Conservation (phyloP, 1,284 basidiomycete species). For the Irpex sp. region DNA sequence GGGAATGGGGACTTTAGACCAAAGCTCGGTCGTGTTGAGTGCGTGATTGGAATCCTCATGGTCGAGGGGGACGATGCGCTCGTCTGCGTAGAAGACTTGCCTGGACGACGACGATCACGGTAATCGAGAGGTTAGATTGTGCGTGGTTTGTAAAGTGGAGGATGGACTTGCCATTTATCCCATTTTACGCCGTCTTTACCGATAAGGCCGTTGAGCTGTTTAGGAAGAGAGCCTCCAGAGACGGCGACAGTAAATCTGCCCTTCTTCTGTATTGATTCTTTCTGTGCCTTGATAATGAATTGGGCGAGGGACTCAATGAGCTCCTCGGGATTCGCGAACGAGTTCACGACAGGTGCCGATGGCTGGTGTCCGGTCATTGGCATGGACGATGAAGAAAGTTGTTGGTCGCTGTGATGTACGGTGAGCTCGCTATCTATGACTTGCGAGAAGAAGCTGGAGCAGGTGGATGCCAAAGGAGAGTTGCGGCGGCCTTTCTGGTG, state of each 20-base stretch:
- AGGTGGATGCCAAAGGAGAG: not conserved
- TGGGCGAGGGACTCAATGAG: slow-evolving; percentile 67
- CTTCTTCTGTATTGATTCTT: slow-evolving; percentile 83
- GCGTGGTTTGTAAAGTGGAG: not conserved
- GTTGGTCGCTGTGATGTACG: not conserved
- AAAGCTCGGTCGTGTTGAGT: slow-evolving; percentile 74
- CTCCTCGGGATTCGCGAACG: slow-evolving; percentile 56
- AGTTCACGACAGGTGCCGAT: slow-evolving; percentile 68
- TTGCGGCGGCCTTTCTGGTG: not conserved
- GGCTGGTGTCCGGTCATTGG: slow-evolving; percentile 27
- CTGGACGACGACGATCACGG: slow-evolving; percentile 35
- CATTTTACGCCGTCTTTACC: slow-evolving; percentile 77
- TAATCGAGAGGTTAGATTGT: slow-evolving; percentile 6
- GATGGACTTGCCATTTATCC: slow-evolving; percentile 81
- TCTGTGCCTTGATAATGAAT: slow-evolving; percentile 87
- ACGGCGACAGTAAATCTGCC: slow-evolving; percentile 89
- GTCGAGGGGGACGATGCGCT: slow-evolving; percentile 92
- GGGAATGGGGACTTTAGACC: slow-evolving; percentile 82
- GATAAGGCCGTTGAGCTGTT: slow-evolving; percentile 75
- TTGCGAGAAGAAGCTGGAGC: not conserved
- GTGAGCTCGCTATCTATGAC: not conserved
- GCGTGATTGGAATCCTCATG: slow-evolving; percentile 89
- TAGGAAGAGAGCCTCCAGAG: slow-evolving; percentile 90
- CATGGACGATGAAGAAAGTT: slow-evolving; percentile 25
- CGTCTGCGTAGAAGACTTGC: slow-evolving; percentile 98